Evolutionary conservation across 495 filamentous ascomycete genomes (phyloP).

Genomic region (Podospora conica): DNA sequence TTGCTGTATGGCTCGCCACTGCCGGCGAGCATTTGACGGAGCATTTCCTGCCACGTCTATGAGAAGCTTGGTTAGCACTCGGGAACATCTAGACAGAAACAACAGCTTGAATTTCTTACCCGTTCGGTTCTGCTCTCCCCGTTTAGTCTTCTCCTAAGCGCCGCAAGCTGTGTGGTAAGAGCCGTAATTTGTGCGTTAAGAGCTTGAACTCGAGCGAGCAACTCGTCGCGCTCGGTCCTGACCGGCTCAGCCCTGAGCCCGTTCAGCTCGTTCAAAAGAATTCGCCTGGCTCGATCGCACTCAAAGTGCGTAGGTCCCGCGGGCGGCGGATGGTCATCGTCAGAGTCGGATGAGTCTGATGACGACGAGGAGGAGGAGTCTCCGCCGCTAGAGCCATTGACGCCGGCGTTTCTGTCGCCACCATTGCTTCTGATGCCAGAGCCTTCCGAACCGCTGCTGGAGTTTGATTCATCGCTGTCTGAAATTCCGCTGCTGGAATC

Average conservation of each 20-base stretch:
- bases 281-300: not conserved
- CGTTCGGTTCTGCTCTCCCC: too few species aligned
- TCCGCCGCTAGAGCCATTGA: not conserved
- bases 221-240: not conserved
- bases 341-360: not conserved
- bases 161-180: not conserved
- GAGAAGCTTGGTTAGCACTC: not conserved
- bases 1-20: not conserved
- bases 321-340: not conserved
- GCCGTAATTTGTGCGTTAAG: not conserved
- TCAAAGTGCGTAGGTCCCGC: not conserved
- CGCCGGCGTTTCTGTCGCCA: not conserved
- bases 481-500: too few species aligned
- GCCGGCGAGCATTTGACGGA: not conserved
- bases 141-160: not conserved
- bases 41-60: not conserved
- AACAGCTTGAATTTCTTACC: not conserved
- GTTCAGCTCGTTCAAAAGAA: not conserved
- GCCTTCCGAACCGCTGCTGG: too few species aligned
- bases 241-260: too few species aligned
- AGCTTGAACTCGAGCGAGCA: not conserved
- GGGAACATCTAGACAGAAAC: not conserved
- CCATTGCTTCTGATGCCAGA: not conserved
- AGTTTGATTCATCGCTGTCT: too few species aligned
- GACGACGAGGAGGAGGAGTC: too few species aligned